A percentile compares a stretch with the other conserved stretches of the same genome.
Evolutionary conservation across 768 basidiomycete species (phyloP).

Genomic region (Suillus subluteus): DNA sequence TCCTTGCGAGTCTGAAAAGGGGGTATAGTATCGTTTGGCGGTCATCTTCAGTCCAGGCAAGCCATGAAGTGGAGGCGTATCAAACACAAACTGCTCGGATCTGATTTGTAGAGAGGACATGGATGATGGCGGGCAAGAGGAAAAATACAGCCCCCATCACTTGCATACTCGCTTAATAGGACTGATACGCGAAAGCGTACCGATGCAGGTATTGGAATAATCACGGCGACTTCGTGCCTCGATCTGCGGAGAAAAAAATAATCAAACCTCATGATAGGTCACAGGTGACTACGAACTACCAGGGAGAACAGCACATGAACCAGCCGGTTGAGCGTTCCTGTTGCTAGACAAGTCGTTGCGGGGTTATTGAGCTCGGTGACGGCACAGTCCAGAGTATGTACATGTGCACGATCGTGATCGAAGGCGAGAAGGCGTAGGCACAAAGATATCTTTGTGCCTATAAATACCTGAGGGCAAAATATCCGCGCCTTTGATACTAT

Average conservation of each 20-base stretch:
- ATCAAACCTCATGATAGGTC: no score
- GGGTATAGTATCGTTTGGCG: slow-evolving; percentile 46
- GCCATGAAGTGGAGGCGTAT: slow-evolving; percentile 12
- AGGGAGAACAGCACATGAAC: background rate
- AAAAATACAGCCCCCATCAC: background rate
- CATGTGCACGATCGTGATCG: background rate
- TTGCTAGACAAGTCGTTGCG: slow-evolving; percentile 3
- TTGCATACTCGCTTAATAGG: background rate
- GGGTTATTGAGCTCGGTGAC: background rate
- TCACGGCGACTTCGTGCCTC: background rate
- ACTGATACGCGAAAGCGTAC: background rate
- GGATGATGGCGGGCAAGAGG: background rate
- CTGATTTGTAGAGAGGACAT: slow-evolving; percentile 8
- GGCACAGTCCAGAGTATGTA: background rate
- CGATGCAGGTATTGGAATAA: background rate
- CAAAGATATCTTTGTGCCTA: background rate
- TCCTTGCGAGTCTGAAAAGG: slow-evolving; percentile 34
- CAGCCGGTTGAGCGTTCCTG: background rate
- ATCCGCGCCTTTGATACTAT: background rate
- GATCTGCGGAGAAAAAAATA: background rate
- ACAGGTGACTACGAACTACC: background rate
- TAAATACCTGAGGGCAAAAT: background rate
- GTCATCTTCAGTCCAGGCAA: slow-evolving; percentile 40
- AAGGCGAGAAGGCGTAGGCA: background rate
- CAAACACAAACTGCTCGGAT: slow-evolving; percentile 10